Evolutionary conservation across 805 yeast genomes (phyloP).

Genomic region (Saccharomycopsis javanensis): DNA sequence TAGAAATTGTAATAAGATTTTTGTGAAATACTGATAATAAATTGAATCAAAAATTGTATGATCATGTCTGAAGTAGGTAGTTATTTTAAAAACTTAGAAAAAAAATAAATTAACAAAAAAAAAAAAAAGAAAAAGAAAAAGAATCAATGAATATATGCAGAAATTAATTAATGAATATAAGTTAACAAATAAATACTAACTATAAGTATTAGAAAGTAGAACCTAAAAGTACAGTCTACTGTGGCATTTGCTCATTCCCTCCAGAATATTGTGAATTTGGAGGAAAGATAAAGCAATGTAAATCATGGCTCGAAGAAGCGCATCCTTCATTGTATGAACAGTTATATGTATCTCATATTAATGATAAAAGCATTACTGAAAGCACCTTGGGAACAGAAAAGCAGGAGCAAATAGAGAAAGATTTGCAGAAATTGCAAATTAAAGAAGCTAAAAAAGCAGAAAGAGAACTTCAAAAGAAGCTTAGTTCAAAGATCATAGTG

Average conservation of each 20-base stretch:
- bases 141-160: too few relatives aligned
- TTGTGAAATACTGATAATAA: too few relatives aligned
- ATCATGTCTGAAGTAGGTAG: too few relatives aligned
- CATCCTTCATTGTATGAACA: conserved; percentile 47
- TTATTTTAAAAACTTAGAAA: too few relatives aligned
- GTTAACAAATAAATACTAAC: background rate
- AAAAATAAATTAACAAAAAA: background rate
- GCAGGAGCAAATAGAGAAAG: conserved; percentile 74
- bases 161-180: too few relatives aligned
- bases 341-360: conserved; percentile 52
- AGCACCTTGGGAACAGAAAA: conserved; percentile 58
- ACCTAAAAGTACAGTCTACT: conserved; percentile 45
- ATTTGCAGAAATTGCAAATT: conserved; percentile 73
- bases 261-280: conserved; percentile 92
- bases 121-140: background rate
- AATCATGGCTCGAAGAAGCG: conserved; percentile 62
- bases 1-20: too few relatives aligned
- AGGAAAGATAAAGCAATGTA: conserved; percentile 69
- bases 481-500: conserved; percentile 71
- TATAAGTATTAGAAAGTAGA: conserved; percentile 6
- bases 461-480: conserved; percentile 67
- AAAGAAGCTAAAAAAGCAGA: conserved; percentile 81
- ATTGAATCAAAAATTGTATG: too few relatives aligned
- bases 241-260: conserved; percentile 77
- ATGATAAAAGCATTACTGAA: conserved; percentile 33